A percentile compares a stretch with the other conserved stretches of the same genome.
These are phyloP conservation scores for Moesziomyces sp. DNA, from an alignment of 1,284 basidiomycete species.

Conservation along the genomic window DNA sequence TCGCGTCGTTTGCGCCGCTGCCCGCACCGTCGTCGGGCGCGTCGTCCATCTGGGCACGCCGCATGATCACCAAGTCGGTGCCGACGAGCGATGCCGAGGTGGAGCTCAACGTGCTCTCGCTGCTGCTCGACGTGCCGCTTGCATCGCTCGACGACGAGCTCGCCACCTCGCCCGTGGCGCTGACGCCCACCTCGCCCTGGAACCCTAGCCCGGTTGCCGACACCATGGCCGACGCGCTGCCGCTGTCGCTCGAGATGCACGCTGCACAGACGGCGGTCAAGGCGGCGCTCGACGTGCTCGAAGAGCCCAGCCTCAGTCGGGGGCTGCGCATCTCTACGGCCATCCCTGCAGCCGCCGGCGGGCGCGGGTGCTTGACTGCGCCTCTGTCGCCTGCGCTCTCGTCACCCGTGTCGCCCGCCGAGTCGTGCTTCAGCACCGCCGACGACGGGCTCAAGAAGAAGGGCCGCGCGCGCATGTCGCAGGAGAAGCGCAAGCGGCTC, in stretches of 20 bases:
- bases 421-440: constrained; percentile 25
- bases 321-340: constrained; percentile 19
- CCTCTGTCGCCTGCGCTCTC: constrained; percentile 23
- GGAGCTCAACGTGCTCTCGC: constrained; percentile 39
- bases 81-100: constrained; percentile 21
- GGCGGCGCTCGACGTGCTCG: constrained; percentile 37
- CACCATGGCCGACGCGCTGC: background rate
- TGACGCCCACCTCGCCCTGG: constrained; percentile 12
- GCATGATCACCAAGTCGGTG: constrained; percentile 26
- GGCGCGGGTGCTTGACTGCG: constrained; percentile 13
- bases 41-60: constrained; percentile 38
- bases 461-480: constrained; percentile 55
- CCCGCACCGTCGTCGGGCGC: constrained; percentile 3
- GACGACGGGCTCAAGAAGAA: constrained; percentile 37
- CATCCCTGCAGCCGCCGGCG: background rate
- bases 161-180: constrained; percentile 7
- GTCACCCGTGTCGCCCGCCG: constrained; percentile 24
- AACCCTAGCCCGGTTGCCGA: too few relatives aligned
- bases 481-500: constrained; percentile 55
- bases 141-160: constrained; percentile 17
- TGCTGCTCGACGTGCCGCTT: constrained; percentile 30
- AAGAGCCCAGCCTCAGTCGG: constrained; percentile 13
- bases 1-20: constrained; percentile 16
- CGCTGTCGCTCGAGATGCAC: constrained; percentile 30
- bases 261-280: constrained; percentile 44